These are phyloP conservation scores for Penicillium olsonii DNA, from an alignment of 2,329 filamentous ascomycete species.

Conservation along the genomic window DNA sequence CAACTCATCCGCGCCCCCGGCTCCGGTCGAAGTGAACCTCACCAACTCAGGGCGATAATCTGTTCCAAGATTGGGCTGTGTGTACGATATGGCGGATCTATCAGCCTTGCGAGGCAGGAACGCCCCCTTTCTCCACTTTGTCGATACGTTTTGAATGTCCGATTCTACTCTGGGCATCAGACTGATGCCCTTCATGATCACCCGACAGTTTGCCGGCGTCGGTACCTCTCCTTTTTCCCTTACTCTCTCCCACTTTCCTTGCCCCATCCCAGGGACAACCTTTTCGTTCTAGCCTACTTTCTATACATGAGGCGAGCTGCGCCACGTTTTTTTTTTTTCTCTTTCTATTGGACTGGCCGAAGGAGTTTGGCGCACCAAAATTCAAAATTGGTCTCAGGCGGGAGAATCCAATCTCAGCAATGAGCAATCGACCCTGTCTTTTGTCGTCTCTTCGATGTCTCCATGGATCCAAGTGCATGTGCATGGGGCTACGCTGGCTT, in stretches of 20 bases:
- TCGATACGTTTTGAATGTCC: constrained; percentile 19
- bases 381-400: constrained; percentile 16
- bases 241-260: neutral
- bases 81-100: constrained; percentile 24
- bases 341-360: constrained; percentile 7
- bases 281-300: constrained; percentile 8
- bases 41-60: constrained; percentile 16
- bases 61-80: neutral
- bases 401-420: neutral
- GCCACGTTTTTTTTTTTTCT: constrained; percentile 9
- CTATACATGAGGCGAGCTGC: constrained; percentile 5
- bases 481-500: constrained; percentile 13
- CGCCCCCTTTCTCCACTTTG: constrained; percentile 12
- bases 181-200: constrained; percentile 23
- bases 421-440: neutral
- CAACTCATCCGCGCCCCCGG: constrained; percentile 22
- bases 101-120: constrained; percentile 1
- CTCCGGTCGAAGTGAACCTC: constrained; percentile 20
- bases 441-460: neutral
- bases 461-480: neutral
- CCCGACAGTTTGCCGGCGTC: constrained; percentile 17
- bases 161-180: constrained; percentile 5
- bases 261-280: neutral
- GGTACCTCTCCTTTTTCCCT: constrained; percentile 11
- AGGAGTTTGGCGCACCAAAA: constrained; percentile 23